phyloP scores from a whole-genome alignment of 2,329 filamentous ascomycete species.

The Claviceps humidiphila region DNA sequence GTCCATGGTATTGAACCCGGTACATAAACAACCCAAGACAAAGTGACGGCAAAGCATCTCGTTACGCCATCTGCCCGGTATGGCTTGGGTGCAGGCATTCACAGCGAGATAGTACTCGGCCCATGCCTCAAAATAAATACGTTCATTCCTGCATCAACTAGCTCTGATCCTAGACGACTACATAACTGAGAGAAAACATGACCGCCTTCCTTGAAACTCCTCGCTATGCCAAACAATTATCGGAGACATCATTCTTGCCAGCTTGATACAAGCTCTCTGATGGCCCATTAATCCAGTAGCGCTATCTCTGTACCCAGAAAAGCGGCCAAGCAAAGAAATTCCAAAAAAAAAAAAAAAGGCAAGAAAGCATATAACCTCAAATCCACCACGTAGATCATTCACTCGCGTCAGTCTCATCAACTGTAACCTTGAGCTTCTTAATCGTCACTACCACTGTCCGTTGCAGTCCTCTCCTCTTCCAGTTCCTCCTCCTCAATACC shows the following conservation, averaged over 20 bases:
- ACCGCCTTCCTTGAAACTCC: not conserved
- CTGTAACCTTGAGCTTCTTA: conserved; percentile 17
- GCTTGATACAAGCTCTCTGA: too few species aligned
- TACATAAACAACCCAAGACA: too few species aligned
- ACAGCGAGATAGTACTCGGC: too few species aligned
- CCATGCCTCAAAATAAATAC: not conserved
- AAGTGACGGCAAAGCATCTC: too few species aligned
- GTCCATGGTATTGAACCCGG: too few species aligned
- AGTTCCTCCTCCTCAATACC: conserved; percentile 29
- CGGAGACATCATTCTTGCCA: not conserved
- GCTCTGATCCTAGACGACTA: not conserved
- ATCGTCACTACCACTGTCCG: conserved; percentile 32
- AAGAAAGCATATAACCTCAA: conserved; percentile 2
- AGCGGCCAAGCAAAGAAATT: not conserved
- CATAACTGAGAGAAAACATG: not conserved
- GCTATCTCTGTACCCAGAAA: not conserved
- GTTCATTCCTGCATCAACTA: not conserved
- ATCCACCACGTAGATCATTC: not conserved
- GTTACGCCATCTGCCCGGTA: too few species aligned
- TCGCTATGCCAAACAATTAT: conserved; percentile 1
- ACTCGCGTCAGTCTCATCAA: not conserved
- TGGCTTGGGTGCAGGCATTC: too few species aligned
- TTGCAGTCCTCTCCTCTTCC: conserved; percentile 38
- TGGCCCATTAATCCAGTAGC: too few species aligned
- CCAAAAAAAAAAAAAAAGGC: not conserved